Percentiles rank a stretch among this genome's conserved stretches.
These are phyloP conservation scores for Solidago caesia DNA, from an alignment of 129 eudicot genomes.

Conservation along the genomic window DNA sequence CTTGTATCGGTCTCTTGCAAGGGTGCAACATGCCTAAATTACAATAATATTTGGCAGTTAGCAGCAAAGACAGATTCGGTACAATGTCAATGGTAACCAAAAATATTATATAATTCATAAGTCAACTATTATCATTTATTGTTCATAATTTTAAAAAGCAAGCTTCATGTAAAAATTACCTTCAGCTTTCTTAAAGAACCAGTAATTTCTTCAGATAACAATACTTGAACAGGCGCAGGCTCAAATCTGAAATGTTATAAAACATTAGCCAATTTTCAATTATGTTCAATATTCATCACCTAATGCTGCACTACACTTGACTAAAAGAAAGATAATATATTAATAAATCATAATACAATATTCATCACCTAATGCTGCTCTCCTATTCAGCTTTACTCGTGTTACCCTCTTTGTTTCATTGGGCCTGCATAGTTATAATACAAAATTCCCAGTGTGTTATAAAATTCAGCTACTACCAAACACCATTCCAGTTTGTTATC, in stretches of 20 bases:
- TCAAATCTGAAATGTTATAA: slow-evolving; percentile 52
- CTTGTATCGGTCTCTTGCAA: slow-evolving; percentile 87
- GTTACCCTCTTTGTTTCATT: slow-evolving; percentile 61
- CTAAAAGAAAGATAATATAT: slow-evolving; percentile 5
- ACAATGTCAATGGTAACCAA: too few species aligned
- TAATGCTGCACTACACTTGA: background rate
- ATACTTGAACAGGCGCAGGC: slow-evolving; percentile 88
- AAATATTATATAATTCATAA: too few species aligned
- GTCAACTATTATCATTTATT: background rate
- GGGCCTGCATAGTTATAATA: slow-evolving; percentile 42
- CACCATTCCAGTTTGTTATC: background rate
- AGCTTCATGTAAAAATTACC: slow-evolving; percentile 36
- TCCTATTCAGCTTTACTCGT: slow-evolving; percentile 56
- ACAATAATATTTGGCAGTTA: background rate
- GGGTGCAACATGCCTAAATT: slow-evolving; percentile 78
- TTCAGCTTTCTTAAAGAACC: slow-evolving; percentile 87
- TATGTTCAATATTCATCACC: background rate
- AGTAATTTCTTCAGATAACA: slow-evolving; percentile 81
- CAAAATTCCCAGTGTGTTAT: too few species aligned
- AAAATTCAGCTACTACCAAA: background rate
- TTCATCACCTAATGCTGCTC: too few species aligned
- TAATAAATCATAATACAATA: background rate
- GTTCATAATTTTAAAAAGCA: background rate
- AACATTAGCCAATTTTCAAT: background rate
- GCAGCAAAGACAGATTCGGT: background rate